These are phyloP conservation scores for Mycena belliarum DNA, from an alignment of 768 basidiomycete genomes.

Conservation along the genomic window DNA sequence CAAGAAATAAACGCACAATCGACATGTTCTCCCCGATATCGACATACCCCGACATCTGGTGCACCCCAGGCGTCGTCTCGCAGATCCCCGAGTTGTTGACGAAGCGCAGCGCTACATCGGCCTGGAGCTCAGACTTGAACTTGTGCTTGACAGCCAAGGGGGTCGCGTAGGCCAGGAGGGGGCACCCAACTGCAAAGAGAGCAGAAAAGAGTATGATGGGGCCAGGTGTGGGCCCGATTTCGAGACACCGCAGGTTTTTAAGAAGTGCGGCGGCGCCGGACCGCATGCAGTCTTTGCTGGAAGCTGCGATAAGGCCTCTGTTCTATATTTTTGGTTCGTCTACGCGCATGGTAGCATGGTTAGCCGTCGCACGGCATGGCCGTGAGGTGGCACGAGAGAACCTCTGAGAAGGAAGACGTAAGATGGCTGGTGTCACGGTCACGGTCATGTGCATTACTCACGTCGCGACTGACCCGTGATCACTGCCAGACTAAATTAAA, in stretches of 20 bases:
- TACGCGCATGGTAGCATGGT: neutral
- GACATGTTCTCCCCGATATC: conserved; percentile 52
- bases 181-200: conserved; percentile 1
- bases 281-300: neutral
- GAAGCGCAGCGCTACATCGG: conserved; percentile 22
- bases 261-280: neutral
- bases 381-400: neutral
- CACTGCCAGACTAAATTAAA: too few relatives aligned
- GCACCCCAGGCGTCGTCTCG: conserved; percentile 51
- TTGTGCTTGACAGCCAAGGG: conserved; percentile 2
- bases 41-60: conserved; percentile 52
- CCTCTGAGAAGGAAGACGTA: neutral
- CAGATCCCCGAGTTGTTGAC: conserved; percentile 53
- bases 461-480: too few relatives aligned
- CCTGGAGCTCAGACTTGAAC: conserved; percentile 17
- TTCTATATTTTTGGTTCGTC: neutral
- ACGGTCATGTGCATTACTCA: neutral
- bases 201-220: conserved; percentile 10
- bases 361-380: neutral
- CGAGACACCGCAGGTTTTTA: neutral
- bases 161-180: neutral
- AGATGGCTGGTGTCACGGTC: neutral
- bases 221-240: neutral
- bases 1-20: conserved; percentile 34
- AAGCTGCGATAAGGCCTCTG: neutral